Conservation (phyloP, 768 basidiomycete species). For the Chiua virens region DNA sequence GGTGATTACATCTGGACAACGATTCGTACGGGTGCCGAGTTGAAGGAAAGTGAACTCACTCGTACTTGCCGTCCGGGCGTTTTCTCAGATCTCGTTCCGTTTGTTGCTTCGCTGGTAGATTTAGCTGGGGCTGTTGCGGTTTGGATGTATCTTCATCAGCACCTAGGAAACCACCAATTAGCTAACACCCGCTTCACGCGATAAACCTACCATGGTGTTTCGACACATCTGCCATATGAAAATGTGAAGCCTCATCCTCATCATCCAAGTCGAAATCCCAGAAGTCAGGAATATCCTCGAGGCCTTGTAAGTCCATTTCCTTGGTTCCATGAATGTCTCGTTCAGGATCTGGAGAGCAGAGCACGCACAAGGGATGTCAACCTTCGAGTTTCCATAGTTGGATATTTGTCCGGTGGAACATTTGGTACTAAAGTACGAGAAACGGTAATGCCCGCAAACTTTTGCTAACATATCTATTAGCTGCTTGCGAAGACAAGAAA, state of each 20-base stretch:
- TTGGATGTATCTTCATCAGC: not conserved
- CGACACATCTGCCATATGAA: slow-evolving; percentile 36
- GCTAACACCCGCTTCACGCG: not conserved
- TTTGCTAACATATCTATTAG: slow-evolving; percentile 51
- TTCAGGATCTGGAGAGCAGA: not conserved
- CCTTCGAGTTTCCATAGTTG: slow-evolving; percentile 70
- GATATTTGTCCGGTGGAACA: too few species aligned
- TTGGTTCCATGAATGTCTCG: slow-evolving; percentile 15
- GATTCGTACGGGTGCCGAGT: not conserved
- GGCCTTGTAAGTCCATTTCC: too few species aligned
- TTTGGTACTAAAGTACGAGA: slow-evolving; percentile 60
- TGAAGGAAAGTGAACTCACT: slow-evolving; percentile 37
- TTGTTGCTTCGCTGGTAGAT: slow-evolving; percentile 1
- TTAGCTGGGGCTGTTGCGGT: slow-evolving; percentile 1
- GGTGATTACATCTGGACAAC: slow-evolving; percentile 65
- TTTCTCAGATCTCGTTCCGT: slow-evolving; percentile 8
- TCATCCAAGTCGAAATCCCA: too few species aligned
- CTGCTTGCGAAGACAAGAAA: too few species aligned
- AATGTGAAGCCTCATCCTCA: too few species aligned
- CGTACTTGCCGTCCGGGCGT: slow-evolving; percentile 69
- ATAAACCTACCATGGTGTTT: slow-evolving; percentile 23
- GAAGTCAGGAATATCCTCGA: too few species aligned
- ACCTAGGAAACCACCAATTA: not conserved
- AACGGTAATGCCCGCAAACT: slow-evolving; percentile 64
- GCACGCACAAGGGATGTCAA: slow-evolving; percentile 51